Base-by-base conservation (phyloP, 2,329 filamentous ascomycete species). In the Diaporthe sp. region DNA sequence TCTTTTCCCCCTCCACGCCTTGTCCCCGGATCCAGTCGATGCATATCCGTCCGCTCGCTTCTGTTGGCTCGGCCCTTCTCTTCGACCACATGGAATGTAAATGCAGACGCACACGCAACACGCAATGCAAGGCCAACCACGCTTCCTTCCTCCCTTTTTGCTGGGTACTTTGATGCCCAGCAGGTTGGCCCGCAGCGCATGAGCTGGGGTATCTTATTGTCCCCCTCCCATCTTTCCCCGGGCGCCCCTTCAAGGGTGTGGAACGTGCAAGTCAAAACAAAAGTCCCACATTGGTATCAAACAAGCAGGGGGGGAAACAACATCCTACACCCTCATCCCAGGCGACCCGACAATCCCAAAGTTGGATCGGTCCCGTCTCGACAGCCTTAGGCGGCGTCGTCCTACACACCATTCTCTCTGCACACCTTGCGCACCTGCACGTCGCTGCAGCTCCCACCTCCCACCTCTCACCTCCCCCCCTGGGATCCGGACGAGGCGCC, bases 321-420 rank as follows among this genome's bases (percentile, higher is more conserved):
- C 28, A 44, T 55, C 44, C 47, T 37, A 31, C 31, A 53, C 58
- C 37, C 57, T 31, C 22, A 61, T 49, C 57, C 42, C 61, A 49
- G 22, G 47, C 65, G 22, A 42, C 31, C 71, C 58, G 51, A 65
- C 17, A 65, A 51, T 73, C 31, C 47, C 71, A 65, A 47, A n/a
- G 58, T 65, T 73, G 58, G 71, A 73, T 73, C n/a, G 57, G 39
- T 73, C 71, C 58, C 47, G 49, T 51, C 39, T 55, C 71, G 58
- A 55, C 71, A 73, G 71, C 71, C 71, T 73, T 65, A 34, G 55
- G 39, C 58, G 39, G 39, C 55, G 28, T 53, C 44, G 71, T 65
- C 58, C 58, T 65, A 65, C 57, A 65, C 57, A 73, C 71, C 71
- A 55, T 20, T 4, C 13, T 15, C 34, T n/a, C 31, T 49, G 34